Evolutionary conservation across 2,329 filamentous ascomycete species (phyloP).

Genomic region (Fusarium solani-melongenae): DNA sequence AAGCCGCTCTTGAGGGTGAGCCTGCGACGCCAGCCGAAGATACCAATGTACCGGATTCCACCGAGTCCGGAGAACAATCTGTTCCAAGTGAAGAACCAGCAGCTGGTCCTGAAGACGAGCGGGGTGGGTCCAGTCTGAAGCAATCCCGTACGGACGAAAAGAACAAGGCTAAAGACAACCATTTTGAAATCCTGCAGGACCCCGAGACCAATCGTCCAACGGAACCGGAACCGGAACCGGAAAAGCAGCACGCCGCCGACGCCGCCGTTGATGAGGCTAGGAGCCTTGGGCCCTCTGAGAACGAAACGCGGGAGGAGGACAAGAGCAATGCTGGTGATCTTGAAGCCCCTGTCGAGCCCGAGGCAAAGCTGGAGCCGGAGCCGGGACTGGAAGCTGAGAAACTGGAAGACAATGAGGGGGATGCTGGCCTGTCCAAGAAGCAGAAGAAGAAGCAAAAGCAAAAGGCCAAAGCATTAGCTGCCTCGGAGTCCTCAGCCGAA

Average conservation of each 20-base stretch:
- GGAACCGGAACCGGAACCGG: conserved; percentile 42
- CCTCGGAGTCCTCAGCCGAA: conserved; percentile 26
- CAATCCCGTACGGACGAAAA: conserved; percentile 49
- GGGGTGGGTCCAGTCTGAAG: conserved; percentile 45
- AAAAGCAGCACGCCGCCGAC: conserved; percentile 41
- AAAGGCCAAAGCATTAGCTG: conserved; percentile 38
- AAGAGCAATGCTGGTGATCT: conserved; percentile 28
- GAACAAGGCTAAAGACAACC: conserved; percentile 48
- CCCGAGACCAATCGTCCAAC: conserved; percentile 38
- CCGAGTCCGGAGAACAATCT: conserved; percentile 31
- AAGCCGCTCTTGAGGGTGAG: conserved; percentile 10
- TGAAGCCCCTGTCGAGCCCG: conserved; percentile 30
- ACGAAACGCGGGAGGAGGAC: conserved; percentile 26
- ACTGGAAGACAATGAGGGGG: conserved; percentile 35
- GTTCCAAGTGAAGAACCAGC: conserved; percentile 38
- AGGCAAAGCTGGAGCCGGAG: conserved; percentile 30
- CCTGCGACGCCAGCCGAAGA: conserved; percentile 15
- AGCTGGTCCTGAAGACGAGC: conserved; percentile 45
- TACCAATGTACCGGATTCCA: conserved; percentile 30
- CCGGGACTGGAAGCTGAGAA: conserved; percentile 33
- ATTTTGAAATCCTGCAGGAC: conserved; percentile 45
- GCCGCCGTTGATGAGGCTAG: conserved; percentile 37
- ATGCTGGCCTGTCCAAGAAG: conserved; percentile 42
- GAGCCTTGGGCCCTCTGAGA: conserved; percentile 31
- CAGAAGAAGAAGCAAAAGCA: conserved; percentile 40